Base-by-base conservation (phyloP, 2,329 filamentous ascomycete genomes). In the Teratosphaeria gauchensis region DNA sequence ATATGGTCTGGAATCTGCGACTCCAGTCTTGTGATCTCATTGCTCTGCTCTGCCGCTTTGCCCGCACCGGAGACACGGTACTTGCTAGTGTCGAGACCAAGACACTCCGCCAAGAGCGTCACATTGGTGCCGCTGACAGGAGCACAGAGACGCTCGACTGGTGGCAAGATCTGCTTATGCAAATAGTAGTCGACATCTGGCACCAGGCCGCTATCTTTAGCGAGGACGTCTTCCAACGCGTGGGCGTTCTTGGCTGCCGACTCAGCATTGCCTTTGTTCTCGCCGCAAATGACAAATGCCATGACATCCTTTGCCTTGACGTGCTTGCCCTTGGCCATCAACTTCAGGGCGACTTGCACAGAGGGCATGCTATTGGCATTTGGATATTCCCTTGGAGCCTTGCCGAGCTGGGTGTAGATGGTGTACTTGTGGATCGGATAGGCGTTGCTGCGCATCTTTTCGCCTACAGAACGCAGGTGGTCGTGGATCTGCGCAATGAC, bases 171-270 rank as follows among this genome's bases (percentile, higher is more conserved):
- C 74, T 99, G 94, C 78, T 99, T 99, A 78, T 90, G 88, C 46
- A 99, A 84, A 73, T 99, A 99, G 83, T 92, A 97, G 71, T 99
- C 94, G n/a, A 96, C 83, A 69, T 99, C 94, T 1, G 92, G 90
- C 59, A 87, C 82, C 6, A 99, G 81, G 1, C 79, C 86, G 1
- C 87, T 85, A 65, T 89, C 88, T 16, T 84, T 71, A 69, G 94
- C 95, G 60, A 89, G 78, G 19, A 95, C 85, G 72, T 99, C 94
- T 59, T 91, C 87, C 1, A 90, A 87, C 4, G 88, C 86, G 72
- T 90, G 92, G 3, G 94, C 92, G 65, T 95, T 90, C 76, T 96
- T 96, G 24, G 94, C 89, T 1, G 90, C 84, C 12, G 82, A 80
- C 63, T 91, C 88, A 12, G 75, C 74, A 5, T 78, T 71, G 71